phyloP scores from a whole-genome alignment of 2,329 filamentous ascomycete genomes.

The Davidsoniella australis region DNA sequence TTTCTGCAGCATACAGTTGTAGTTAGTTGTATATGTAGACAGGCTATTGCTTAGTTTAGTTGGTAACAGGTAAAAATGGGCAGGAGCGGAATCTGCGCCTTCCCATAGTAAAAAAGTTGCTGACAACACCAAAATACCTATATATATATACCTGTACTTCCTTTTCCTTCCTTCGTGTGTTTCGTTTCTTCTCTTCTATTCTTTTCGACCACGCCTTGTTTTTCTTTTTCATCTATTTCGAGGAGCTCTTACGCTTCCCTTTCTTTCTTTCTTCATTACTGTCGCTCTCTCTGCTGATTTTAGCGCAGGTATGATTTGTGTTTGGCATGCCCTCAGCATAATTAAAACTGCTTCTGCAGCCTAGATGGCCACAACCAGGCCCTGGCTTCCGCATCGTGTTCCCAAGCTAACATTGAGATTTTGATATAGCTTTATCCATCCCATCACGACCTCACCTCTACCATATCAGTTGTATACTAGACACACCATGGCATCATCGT shows the following conservation, averaged over 20 bases:
- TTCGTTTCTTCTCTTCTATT: slow-evolving; percentile 9
- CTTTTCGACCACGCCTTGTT: slow-evolving; percentile 1
- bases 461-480: not conserved
- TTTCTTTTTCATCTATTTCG: slow-evolving; percentile 1
- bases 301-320: not conserved
- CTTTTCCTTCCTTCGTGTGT: slow-evolving; percentile 7
- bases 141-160: slow-evolving; percentile 10
- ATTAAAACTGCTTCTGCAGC: not conserved
- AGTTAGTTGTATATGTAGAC: not conserved
- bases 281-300: not conserved
- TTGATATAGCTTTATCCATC: not conserved
- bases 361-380: too few relatives aligned
- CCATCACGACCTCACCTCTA: not conserved
- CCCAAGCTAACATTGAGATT: too few relatives aligned
- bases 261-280: not conserved
- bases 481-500: slow-evolving; percentile 28
- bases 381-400: too few relatives aligned
- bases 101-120: too few relatives aligned
- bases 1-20: not conserved
- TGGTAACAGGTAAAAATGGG: too few relatives aligned
- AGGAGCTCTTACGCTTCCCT: not conserved
- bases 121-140: slow-evolving; percentile 1
- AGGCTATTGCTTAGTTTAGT: not conserved
- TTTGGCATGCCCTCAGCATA: not conserved
- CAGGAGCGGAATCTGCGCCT: too few relatives aligned